A percentile compares a stretch with the other conserved stretches of the same genome.
phyloP scores from a whole-genome alignment of 306 rosid genomes.

The Ochetophila trinervis region DNA sequence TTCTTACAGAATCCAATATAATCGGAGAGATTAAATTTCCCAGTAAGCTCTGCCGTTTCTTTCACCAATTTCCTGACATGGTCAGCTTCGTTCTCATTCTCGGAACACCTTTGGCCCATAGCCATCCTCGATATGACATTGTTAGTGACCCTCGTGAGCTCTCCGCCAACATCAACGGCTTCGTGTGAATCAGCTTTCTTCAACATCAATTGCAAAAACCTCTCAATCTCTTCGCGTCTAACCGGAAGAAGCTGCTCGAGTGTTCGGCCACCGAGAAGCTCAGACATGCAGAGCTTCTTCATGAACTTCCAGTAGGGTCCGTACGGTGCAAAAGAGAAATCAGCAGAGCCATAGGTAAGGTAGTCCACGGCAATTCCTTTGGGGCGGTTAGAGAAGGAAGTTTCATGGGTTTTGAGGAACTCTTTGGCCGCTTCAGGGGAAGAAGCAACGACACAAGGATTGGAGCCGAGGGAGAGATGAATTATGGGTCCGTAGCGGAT shows the following conservation, averaged over 20 bases:
- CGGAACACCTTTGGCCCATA: conserved; percentile 32
- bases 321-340: conserved; percentile 12
- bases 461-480: conserved; percentile 37
- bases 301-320: conserved; percentile 50
- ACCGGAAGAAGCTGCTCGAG: conserved; percentile 37
- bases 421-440: conserved; percentile 40
- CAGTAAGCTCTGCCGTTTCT: conserved; percentile 30
- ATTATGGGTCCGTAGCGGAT: conserved; percentile 31
- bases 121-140: conserved; percentile 50
- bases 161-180: conserved; percentile 39
- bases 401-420: conserved; percentile 27
- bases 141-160: conserved; percentile 37
- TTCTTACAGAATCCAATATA: conserved; percentile 49
- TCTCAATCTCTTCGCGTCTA: conserved; percentile 42
- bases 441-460: conserved; percentile 35
- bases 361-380: not conserved
- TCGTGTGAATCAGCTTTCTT: conserved; percentile 30
- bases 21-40: conserved; percentile 54
- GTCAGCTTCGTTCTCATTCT: conserved; percentile 29
- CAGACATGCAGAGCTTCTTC: conserved; percentile 52
- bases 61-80: conserved; percentile 38
- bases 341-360: conserved; percentile 12
- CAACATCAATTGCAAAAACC: conserved; percentile 20
- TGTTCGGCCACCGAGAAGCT: conserved; percentile 49
- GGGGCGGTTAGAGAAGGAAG: conserved; percentile 30